These are phyloP conservation scores for Rosa chinensis DNA, from an alignment of 306 rosid species.

Conservation along the genomic window DNA sequence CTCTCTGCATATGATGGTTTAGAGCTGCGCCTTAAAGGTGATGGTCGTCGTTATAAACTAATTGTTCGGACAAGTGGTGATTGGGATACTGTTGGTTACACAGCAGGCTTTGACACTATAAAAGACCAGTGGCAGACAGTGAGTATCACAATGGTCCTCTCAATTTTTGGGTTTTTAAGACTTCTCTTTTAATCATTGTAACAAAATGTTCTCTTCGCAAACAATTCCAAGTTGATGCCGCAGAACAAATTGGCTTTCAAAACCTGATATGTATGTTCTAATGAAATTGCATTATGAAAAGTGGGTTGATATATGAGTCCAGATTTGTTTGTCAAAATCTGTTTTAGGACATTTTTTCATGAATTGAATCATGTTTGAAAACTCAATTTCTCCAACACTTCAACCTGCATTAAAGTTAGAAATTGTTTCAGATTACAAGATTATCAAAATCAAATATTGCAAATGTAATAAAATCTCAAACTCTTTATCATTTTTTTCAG, in stretches of 20 bases:
- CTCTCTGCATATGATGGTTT: conserved; percentile 88
- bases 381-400: not conserved
- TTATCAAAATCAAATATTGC: not conserved
- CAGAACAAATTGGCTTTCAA: not conserved
- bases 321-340: not conserved
- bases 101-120: conserved; percentile 69
- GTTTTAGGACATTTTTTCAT: not conserved
- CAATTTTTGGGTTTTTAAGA: too few relatives aligned
- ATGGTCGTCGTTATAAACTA: conserved; percentile 82
- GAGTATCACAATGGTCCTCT: conserved; percentile 26
- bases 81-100: conserved; percentile 92
- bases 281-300: not conserved
- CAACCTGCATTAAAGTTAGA: not conserved
- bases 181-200: not conserved
- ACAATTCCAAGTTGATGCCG: not conserved
- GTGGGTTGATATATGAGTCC: not conserved
- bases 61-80: conserved; percentile 75
- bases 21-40: conserved; percentile 86
- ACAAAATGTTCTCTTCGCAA: not conserved
- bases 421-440: not conserved
- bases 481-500: conserved; percentile 32
- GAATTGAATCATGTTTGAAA: not conserved
- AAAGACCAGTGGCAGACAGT: conserved; percentile 89
- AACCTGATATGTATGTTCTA: not conserved
- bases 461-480: not conserved